A percentile compares a stretch with the other conserved stretches of the same genome.
phyloP scores from a whole-genome alignment of 2,329 filamentous ascomycete species.

The Aspergillus sp. region DNA sequence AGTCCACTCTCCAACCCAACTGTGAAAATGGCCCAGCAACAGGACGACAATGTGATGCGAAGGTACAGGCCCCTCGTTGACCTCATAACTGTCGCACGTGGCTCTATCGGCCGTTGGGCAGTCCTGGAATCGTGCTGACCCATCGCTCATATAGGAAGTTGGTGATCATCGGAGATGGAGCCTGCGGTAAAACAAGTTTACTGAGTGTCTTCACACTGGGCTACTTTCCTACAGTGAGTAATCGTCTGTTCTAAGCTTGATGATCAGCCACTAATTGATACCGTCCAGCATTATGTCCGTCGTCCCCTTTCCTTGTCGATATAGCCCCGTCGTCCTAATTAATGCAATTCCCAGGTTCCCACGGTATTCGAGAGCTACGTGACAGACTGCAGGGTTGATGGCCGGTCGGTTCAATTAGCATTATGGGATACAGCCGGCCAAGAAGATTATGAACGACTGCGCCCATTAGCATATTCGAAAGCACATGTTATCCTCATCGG shows the following conservation, averaged over 20 bases:
- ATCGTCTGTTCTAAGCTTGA: not conserved
- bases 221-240: conserved; percentile 92
- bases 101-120: not conserved
- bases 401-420: conserved; percentile 96
- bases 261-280: conserved; percentile 20
- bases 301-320: not conserved
- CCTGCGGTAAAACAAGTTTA: conserved; percentile 96
- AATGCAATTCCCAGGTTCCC: conserved; percentile 63
- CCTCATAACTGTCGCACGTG: not conserved
- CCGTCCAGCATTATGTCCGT: conserved; percentile 47
- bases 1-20: conserved; percentile 4
- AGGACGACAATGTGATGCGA: conserved; percentile 46
- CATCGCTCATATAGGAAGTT: conserved; percentile 66
- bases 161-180: conserved; percentile 95
- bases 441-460: conserved; percentile 95
- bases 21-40: conserved; percentile 39
- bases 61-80: conserved; percentile 51
- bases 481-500: conserved; percentile 96
- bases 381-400: conserved; percentile 96
- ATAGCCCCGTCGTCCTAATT: conserved; percentile 4
- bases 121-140: conserved; percentile 16
- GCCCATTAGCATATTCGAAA: conserved; percentile 93
- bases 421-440: conserved; percentile 99
- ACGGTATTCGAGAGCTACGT: conserved; percentile 99
- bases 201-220: conserved; percentile 96